Evolutionary conservation across 2,329 filamentous ascomycete genomes (phyloP).

Genomic region (Hymenoscyphus linearis): DNA sequence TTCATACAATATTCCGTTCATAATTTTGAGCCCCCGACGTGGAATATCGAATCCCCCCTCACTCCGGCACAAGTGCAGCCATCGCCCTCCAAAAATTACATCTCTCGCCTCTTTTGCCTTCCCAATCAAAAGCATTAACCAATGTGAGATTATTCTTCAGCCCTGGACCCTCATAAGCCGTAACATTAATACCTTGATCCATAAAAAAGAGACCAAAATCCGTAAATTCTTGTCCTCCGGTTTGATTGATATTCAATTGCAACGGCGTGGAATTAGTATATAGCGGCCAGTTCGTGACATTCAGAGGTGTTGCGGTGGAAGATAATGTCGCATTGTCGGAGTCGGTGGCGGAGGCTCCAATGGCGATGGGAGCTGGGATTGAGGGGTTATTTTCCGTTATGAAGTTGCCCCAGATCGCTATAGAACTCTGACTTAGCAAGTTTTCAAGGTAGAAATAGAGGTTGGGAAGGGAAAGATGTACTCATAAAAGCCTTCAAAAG

Average conservation of each 20-base stretch:
- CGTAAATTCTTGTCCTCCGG: conserved; percentile 6
- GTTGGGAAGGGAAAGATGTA: not conserved
- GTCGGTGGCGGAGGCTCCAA: not conserved
- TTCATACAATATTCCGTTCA: too few species aligned
- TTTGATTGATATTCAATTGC: conserved; percentile 14
- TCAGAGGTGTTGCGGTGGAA: not conserved
- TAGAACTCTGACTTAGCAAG: not conserved
- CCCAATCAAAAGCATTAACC: conserved; percentile 12
- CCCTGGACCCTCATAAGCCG: conserved; percentile 7
- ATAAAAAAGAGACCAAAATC: not conserved
- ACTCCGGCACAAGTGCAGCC: conserved; percentile 13
- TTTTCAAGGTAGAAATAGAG: not conserved
- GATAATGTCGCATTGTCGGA: not conserved
- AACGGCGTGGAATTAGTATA: conserved; percentile 6
- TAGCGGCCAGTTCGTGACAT: conserved; percentile 7
- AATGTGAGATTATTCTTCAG: conserved; percentile 7
- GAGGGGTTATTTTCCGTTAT: conserved; percentile 10
- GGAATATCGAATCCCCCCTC: not conserved
- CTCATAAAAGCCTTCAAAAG: not conserved
- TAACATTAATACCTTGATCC: not conserved
- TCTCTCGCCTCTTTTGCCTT: conserved; percentile 12
- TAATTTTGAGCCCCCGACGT: too few species aligned
- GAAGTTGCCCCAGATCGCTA: conserved; percentile 17
- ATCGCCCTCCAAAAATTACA: conserved; percentile 17
- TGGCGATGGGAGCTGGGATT: conserved; percentile 10